These are phyloP conservation scores for Candida montana DNA, from an alignment of 805 yeast genomes.

Conservation along the genomic window DNA sequence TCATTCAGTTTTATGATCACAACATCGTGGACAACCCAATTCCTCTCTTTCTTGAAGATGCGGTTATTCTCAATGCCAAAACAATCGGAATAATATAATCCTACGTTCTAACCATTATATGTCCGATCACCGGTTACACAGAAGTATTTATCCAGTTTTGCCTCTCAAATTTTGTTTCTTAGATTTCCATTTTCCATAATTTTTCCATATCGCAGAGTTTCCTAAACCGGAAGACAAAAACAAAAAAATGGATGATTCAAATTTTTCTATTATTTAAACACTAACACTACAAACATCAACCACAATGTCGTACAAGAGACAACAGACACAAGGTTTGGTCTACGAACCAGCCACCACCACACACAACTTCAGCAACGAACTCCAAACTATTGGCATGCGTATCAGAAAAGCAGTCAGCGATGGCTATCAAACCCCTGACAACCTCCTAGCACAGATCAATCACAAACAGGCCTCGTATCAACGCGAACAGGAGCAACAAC, in stretches of 20 bases:
- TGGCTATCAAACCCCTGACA: constrained; percentile 40
- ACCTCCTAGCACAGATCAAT: constrained; percentile 11
- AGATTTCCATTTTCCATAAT: background rate
- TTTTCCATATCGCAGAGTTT: background rate
- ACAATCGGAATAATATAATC: no score
- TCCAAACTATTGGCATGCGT: constrained; percentile 64
- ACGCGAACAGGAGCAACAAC: constrained; percentile 20
- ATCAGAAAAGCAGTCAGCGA: constrained; percentile 62
- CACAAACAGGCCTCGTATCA: constrained; percentile 17
- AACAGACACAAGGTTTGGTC: constrained; percentile 24
- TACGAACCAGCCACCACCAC: constrained; percentile 24
- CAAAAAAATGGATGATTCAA: background rate
- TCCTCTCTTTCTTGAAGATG: no score
- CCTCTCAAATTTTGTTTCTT: no score
- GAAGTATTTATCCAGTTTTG: no score
- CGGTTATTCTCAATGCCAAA: no score
- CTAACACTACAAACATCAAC: background rate
- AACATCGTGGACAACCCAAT: no score
- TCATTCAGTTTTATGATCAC: no score
- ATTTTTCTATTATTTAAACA: background rate
- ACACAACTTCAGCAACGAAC: constrained; percentile 30
- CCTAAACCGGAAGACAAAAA: constrained; percentile 4
- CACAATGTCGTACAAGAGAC: constrained; percentile 31
- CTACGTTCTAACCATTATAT: no score
- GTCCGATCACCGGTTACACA: no score